phyloP scores from a whole-genome alignment of 805 yeast genomes.

The Hemisphaericaspora nanyangensis region DNA sequence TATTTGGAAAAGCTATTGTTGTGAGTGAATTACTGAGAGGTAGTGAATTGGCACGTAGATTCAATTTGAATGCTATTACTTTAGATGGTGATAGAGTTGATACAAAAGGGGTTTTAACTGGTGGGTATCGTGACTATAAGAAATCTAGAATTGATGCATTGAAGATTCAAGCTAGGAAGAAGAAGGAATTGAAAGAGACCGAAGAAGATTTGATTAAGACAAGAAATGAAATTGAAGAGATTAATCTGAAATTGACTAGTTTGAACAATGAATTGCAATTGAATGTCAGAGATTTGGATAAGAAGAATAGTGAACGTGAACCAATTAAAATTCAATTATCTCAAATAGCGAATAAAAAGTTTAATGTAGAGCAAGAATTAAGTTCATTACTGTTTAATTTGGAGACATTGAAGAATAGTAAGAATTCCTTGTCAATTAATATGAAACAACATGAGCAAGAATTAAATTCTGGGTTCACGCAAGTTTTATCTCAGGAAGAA shows the following conservation, averaged over 20 bases:
- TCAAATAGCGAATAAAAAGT: slow-evolving; percentile 37
- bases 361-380: slow-evolving; percentile 43
- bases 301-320: slow-evolving; percentile 38
- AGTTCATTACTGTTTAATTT: slow-evolving; percentile 29
- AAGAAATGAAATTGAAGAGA: slow-evolving; percentile 30
- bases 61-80: slow-evolving; percentile 73
- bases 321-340: slow-evolving; percentile 41
- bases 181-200: slow-evolving; percentile 36
- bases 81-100: slow-evolving; percentile 90
- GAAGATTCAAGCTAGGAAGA: slow-evolving; percentile 51
- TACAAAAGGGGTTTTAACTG: slow-evolving; percentile 77
- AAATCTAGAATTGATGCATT: slow-evolving; percentile 68
- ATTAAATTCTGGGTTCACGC: slow-evolving; percentile 48
- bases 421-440: slow-evolving; percentile 36
- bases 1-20: slow-evolving; percentile 79
- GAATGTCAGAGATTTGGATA: slow-evolving; percentile 40
- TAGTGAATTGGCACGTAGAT: slow-evolving; percentile 56
- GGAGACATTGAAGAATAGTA: slow-evolving; percentile 27
- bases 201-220: slow-evolving; percentile 38
- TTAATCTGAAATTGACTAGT: slow-evolving; percentile 51
- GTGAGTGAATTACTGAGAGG: slow-evolving; percentile 68
- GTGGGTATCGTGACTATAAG: slow-evolving; percentile 77
- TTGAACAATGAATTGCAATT: slow-evolving; percentile 42
- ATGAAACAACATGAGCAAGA: slow-evolving; percentile 47
- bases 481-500: slow-evolving; percentile 51